These are phyloP conservation scores for Acrocalymma vagum DNA, from an alignment of 2,329 filamentous ascomycete genomes.

Conservation along the genomic window DNA sequence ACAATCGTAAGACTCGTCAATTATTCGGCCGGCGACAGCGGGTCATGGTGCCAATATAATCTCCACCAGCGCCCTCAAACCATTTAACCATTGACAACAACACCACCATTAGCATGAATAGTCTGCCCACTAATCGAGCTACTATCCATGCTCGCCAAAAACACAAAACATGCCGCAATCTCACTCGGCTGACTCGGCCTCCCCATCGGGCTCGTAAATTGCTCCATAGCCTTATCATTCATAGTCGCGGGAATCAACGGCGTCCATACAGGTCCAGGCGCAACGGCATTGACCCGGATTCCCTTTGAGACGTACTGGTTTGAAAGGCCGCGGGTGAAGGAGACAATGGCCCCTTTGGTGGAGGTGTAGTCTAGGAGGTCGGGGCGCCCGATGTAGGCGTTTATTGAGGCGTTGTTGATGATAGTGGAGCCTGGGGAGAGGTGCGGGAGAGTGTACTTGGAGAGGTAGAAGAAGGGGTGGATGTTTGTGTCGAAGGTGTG, in stretches of 20 bases:
- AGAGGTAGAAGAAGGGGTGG: conserved; percentile 80
- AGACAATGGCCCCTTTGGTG: conserved; percentile 79
- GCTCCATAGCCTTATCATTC: conserved; percentile 68
- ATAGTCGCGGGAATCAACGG: conserved; percentile 54
- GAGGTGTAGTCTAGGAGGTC: conserved; percentile 85
- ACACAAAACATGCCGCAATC: conserved; percentile 83
- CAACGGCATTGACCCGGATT: conserved; percentile 79
- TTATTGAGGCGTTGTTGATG: conserved; percentile 87
- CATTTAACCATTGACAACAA: conserved; percentile 41
- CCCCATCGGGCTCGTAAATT: conserved; percentile 79
- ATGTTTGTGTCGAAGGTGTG: conserved; percentile 86
- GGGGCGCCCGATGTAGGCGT: conserved; percentile 81
- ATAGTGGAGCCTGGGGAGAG: conserved; percentile 79
- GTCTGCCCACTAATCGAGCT: conserved; percentile 77
- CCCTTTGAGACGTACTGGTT: conserved; percentile 78
- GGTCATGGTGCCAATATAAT: too few species aligned
- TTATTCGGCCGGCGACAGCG: too few species aligned
- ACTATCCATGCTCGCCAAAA: conserved; percentile 78
- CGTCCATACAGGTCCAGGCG: conserved; percentile 70
- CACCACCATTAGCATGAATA: conserved; percentile 66
- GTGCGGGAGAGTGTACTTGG: conserved; percentile 79
- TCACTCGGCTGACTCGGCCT: conserved; percentile 81
- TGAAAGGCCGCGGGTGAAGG: conserved; percentile 79
- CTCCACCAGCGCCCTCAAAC: too few species aligned
- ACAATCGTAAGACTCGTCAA: too few species aligned